Conservation (phyloP, 345 rosid genomes). For the Carallia brachiata region DNA sequence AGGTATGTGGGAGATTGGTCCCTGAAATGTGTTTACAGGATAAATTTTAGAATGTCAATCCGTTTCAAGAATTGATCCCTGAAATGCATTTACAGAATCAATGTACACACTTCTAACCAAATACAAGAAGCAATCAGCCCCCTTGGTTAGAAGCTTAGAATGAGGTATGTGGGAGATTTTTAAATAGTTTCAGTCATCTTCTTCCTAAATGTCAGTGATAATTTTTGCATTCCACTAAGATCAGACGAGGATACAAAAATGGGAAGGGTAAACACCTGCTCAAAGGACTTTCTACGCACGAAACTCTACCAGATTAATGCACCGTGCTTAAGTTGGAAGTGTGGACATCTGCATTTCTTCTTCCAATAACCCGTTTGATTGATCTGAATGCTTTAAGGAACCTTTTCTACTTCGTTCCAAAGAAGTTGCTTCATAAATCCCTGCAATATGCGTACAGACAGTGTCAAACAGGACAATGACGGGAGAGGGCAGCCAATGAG, state of each 20-base stretch:
- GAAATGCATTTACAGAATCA: slow-evolving; percentile 15
- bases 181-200: neutral
- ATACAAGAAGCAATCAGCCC: neutral
- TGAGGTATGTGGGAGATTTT: neutral
- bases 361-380: slow-evolving; percentile 45
- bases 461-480: neutral
- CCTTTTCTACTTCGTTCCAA: slow-evolving; percentile 66
- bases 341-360: slow-evolving; percentile 36
- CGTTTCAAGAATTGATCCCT: neutral
- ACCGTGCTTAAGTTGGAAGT: slow-evolving; percentile 47
- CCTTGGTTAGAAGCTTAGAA: neutral
- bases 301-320: neutral
- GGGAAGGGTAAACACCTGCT: neutral
- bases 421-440: slow-evolving; percentile 80
- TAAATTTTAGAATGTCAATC: no score
- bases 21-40: no score
- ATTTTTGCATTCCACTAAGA: neutral
- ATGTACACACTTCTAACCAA: neutral
- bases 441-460: slow-evolving; percentile 23
- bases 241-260: neutral
- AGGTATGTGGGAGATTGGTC: no score
- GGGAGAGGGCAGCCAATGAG: neutral
- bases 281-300: neutral
- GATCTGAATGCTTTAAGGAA: slow-evolving; percentile 47
- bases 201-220: neutral